Conservation (phyloP, 208 protist genomes). For the Porcisia hertigi region DNA sequence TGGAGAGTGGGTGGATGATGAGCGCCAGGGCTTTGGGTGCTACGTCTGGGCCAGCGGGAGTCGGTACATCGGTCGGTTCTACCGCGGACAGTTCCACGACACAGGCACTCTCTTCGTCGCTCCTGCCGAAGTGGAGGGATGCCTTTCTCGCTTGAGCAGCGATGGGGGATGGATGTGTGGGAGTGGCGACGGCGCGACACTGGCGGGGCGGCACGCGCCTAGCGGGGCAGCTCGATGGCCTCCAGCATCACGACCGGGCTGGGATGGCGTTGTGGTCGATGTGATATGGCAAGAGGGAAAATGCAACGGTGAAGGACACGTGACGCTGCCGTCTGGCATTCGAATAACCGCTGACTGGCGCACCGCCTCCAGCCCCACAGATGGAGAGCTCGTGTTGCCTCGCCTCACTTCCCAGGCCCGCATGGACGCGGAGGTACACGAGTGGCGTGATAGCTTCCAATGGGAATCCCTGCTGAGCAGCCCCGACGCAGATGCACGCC, state of each 20-base stretch:
- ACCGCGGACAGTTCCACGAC: constrained; percentile 58
- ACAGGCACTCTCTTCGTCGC: constrained; percentile 64
- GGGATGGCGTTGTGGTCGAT: constrained; percentile 57
- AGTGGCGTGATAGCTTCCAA: constrained; percentile 75
- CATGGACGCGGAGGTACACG: constrained; percentile 27
- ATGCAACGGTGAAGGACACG: constrained; percentile 66
- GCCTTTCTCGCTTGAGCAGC: constrained; percentile 28
- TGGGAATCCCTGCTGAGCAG: constrained; percentile 75
- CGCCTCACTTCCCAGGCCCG: constrained; percentile 14
- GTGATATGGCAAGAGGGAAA: constrained; percentile 64
- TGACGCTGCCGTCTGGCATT: constrained; percentile 57
- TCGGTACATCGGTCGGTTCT: constrained; percentile 74
- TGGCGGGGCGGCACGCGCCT: background rate
- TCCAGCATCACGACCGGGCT: constrained; percentile 23
- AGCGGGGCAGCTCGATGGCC: constrained; percentile 13
- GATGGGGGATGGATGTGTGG: constrained; percentile 19
- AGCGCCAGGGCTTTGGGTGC: constrained; percentile 77
- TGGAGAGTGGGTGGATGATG: constrained; percentile 75
- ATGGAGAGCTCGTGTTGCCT: constrained; percentile 54
- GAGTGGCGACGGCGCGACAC: background rate
- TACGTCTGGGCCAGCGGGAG: constrained; percentile 54
- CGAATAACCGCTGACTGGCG: constrained; percentile 73
- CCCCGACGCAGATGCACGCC: constrained; percentile 24
- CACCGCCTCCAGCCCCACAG: constrained; percentile 35
- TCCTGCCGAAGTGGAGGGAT: constrained; percentile 26